These are phyloP conservation scores for Rhizophora mangle DNA, from an alignment of 345 rosid species.

Conservation along the genomic window DNA sequence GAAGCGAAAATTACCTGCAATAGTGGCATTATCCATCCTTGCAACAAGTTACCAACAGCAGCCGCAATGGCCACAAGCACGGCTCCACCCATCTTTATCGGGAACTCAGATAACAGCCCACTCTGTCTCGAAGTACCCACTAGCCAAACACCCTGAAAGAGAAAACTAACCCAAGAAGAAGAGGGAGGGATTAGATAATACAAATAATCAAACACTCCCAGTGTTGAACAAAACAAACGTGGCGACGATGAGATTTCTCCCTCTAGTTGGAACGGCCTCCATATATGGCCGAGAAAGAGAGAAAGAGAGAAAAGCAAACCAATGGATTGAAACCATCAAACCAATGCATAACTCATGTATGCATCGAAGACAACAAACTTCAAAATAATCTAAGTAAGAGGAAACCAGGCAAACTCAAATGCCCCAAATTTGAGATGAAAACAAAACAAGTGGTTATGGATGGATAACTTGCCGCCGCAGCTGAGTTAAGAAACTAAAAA, in stretches of 20 bases:
- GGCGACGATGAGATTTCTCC: no score
- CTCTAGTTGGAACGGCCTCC: no score
- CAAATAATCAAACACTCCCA: no score
- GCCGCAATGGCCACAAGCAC: conserved; percentile 89
- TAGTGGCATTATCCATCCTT: conserved; percentile 99
- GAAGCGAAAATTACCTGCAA: conserved; percentile 62
- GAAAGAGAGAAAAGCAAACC: conserved; percentile 1
- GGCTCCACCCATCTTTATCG: conserved; percentile 65
- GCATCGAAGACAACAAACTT: conserved; percentile 7
- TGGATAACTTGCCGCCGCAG: conserved; percentile 13
- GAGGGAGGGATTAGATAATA: no score
- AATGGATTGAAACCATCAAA: conserved; percentile 13
- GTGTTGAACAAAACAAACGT: no score
- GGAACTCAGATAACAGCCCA: conserved; percentile 23
- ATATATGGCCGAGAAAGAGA: background rate
- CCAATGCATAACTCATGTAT: conserved; percentile 8
- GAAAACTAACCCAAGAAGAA: background rate
- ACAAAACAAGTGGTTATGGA: conserved; percentile 12
- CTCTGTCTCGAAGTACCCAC: conserved; percentile 14
- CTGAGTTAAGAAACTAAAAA: conserved; percentile 23
- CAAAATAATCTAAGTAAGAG: conserved; percentile 1
- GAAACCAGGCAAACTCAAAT: conserved; percentile 25
- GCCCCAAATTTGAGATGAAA: conserved; percentile 32
- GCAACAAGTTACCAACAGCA: conserved; percentile 88
- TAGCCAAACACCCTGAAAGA: conserved; percentile 28